phyloP scores from a whole-genome alignment of 208 protist genomes.

The Naegleria fowleri region DNA sequence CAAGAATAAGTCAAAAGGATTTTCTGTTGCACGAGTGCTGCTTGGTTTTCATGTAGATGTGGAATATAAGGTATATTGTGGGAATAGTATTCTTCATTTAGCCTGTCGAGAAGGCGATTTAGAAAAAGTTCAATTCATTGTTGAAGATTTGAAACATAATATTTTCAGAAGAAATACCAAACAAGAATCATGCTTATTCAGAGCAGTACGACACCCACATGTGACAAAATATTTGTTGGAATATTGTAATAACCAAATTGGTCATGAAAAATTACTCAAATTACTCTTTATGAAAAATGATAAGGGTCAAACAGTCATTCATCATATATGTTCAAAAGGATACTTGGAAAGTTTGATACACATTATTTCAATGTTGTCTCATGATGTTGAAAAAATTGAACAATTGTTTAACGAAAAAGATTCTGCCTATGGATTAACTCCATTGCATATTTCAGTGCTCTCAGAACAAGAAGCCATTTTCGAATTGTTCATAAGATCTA shows the following conservation, averaged over 20 bases:
- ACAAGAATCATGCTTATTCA: background rate
- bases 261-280: background rate
- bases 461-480: background rate
- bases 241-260: background rate
- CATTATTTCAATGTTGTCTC: background rate
- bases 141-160: slow-evolving; percentile 18
- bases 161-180: slow-evolving; percentile 13
- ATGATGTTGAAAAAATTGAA: background rate
- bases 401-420: background rate
- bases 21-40: background rate
- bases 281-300: background rate
- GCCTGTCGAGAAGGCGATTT: slow-evolving; percentile 11
- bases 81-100: background rate
- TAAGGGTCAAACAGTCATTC: background rate
- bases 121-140: slow-evolving; percentile 16
- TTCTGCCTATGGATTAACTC: background rate
- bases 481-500: background rate
- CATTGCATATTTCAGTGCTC: background rate
- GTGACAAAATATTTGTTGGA: background rate
- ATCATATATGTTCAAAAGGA: background rate
- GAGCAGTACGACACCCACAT: background rate
- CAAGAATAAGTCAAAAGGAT: background rate
- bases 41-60: background rate
- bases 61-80: slow-evolving; percentile 5
- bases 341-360: background rate